Percentiles rank a stretch among this genome's conserved stretches.
These are phyloP conservation scores for Tremellales sp. DNA, from an alignment of 1,284 basidiomycete genomes.

Conservation along the genomic window DNA sequence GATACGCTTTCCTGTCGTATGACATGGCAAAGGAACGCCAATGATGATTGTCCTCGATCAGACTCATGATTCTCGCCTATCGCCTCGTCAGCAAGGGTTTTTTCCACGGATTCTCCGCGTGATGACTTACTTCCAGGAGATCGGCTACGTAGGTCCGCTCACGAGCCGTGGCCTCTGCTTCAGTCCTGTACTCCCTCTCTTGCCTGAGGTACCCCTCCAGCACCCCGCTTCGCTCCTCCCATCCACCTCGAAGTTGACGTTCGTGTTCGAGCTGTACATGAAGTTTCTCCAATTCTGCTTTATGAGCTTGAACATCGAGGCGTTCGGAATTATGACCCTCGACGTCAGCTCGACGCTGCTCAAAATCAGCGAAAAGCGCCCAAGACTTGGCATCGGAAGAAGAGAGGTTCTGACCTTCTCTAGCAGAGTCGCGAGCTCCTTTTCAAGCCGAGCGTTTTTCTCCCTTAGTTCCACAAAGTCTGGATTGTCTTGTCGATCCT, in stretches of 20 bases:
- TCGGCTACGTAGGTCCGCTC: too few species aligned
- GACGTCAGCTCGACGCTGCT: not conserved
- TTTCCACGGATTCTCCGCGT: too few species aligned
- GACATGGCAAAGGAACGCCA: constrained; percentile 25
- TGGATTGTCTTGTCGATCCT: too few species aligned
- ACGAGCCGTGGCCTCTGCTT: constrained; percentile 5
- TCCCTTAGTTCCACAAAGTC: too few species aligned
- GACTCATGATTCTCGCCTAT: too few species aligned
- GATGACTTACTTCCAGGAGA: too few species aligned
- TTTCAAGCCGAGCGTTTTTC: too few species aligned
- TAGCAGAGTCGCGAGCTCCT: not conserved
- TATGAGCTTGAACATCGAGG: not conserved
- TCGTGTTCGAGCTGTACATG: not conserved
- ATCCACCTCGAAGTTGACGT: not conserved
- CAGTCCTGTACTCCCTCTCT: too few species aligned
- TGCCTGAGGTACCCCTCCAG: not conserved
- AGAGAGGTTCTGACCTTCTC: not conserved
- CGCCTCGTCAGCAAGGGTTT: too few species aligned
- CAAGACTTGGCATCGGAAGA: too few species aligned
- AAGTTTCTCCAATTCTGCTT: not conserved
- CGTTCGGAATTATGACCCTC: not conserved
- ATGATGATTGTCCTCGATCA: constrained; percentile 16
- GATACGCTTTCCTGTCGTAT: constrained; percentile 16
- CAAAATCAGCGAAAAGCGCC: not conserved
- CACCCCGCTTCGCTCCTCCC: not conserved